These are phyloP conservation scores for Lojkania enalia DNA, from an alignment of 2,329 filamentous ascomycete genomes.

Conservation along the genomic window DNA sequence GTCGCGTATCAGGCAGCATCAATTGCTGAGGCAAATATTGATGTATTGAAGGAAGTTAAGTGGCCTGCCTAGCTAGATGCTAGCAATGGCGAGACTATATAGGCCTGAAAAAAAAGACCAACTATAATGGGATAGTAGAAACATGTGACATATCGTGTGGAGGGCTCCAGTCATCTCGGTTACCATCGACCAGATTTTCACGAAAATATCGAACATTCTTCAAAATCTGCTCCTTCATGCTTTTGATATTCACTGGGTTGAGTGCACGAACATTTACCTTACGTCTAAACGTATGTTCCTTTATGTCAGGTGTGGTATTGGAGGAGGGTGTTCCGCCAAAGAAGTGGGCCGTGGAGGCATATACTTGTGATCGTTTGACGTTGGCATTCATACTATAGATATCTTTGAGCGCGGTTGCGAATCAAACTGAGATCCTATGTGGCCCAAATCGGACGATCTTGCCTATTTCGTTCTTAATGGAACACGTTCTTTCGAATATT, in stretches of 20 bases:
- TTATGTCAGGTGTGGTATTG: conserved; percentile 7
- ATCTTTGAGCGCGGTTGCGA: conserved; percentile 2
- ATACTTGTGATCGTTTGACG: conserved; percentile 5
- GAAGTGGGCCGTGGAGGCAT: conserved; percentile 4
- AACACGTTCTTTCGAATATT: not conserved
- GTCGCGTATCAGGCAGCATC: too few species aligned
- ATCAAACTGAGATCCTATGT: conserved; percentile 9
- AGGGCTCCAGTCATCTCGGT: conserved; percentile 9
- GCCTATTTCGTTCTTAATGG: not conserved
- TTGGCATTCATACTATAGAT: conserved; percentile 14
- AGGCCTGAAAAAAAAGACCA: too few species aligned
- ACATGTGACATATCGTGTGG: conserved; percentile 12
- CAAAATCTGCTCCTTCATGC: conserved; percentile 12
- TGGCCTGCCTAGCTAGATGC: too few species aligned
- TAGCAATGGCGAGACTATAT: too few species aligned
- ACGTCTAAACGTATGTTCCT: conserved; percentile 8
- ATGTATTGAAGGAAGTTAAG: too few species aligned
- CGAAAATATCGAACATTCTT: conserved; percentile 12
- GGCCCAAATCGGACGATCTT: conserved; percentile 14
- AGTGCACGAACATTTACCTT: conserved; percentile 10
- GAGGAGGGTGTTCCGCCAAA: conserved; percentile 8
- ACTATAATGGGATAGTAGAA: too few species aligned
- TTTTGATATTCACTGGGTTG: conserved; percentile 6
- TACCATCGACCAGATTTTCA: conserved; percentile 5
- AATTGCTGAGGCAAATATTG: too few species aligned